Conservation (phyloP, 78 protist genomes). For the Dictyostelium purpureum region DNA sequence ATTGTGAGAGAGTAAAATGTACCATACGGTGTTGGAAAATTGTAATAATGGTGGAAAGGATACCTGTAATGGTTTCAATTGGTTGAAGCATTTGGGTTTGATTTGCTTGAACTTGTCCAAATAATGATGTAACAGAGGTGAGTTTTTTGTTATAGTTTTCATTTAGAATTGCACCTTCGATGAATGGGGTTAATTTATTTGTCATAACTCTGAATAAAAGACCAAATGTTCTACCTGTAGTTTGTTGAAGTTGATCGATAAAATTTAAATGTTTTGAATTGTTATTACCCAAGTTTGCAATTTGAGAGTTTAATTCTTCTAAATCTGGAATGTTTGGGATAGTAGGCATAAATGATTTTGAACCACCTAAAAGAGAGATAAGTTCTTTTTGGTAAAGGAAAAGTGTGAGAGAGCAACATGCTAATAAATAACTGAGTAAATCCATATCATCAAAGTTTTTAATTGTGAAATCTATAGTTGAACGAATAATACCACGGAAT, state of each 20-base stretch:
- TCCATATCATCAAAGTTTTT: slow-evolving; percentile 38
- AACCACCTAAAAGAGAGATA: background rate
- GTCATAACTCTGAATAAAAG: background rate
- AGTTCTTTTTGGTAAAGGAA: slow-evolving; percentile 9
- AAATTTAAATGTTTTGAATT: background rate
- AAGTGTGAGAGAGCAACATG: slow-evolving; percentile 16
- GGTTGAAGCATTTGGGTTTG: background rate
- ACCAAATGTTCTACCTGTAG: slow-evolving; percentile 51
- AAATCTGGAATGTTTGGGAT: slow-evolving; percentile 22
- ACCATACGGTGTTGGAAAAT: slow-evolving; percentile 54
- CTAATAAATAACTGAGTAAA: slow-evolving; percentile 33
- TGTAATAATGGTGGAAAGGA: slow-evolving; percentile 8
- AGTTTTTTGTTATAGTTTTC: slow-evolving; percentile 52
- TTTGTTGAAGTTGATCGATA: slow-evolving; percentile 20
- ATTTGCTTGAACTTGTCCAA: background rate
- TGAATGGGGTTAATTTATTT: background rate
- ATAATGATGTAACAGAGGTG: background rate
- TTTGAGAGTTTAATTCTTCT: background rate
- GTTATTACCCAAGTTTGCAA: background rate
- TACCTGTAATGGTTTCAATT: background rate
- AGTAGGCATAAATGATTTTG: background rate
- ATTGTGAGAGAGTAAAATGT: slow-evolving; percentile 63
- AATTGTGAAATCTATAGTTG: background rate
- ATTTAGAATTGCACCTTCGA: slow-evolving; percentile 48
- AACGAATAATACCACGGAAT: slow-evolving; percentile 53